phyloP scores from a whole-genome alignment of 371 early-diverging fungal species.

The Conidiobolus incongruus region DNA sequence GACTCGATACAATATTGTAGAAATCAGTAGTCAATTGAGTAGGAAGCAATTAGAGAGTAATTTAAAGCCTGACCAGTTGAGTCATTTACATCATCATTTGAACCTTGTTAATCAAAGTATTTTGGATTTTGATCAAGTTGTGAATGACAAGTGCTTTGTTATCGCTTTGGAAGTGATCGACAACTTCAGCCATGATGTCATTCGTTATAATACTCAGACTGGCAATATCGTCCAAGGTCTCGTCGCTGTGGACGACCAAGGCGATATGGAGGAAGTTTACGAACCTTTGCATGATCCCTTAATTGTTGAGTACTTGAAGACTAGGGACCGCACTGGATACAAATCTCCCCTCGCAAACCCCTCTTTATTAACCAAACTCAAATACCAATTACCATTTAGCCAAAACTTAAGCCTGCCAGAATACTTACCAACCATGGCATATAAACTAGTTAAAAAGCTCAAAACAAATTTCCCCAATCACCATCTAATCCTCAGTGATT shows the following conservation, averaged over 20 bases:
- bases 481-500: slow-evolving; percentile 76
- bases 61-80: slow-evolving; percentile 14
- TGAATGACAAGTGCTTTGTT: slow-evolving; percentile 59
- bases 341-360: slow-evolving; percentile 30
- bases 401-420: slow-evolving; percentile 65
- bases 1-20: slow-evolving; percentile 74
- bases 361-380: slow-evolving; percentile 20
- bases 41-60: slow-evolving; percentile 37
- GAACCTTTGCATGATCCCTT: slow-evolving; percentile 54
- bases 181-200: slow-evolving; percentile 85
- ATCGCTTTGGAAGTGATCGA: slow-evolving; percentile 88
- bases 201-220: slow-evolving; percentile 55
- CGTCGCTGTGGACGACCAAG: slow-evolving; percentile 55
- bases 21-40: slow-evolving; percentile 67
- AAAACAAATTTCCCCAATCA: slow-evolving; percentile 64
- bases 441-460: slow-evolving; percentile 48
- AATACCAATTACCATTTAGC: slow-evolving; percentile 46
- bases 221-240: slow-evolving; percentile 55
- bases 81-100: slow-evolving; percentile 29
- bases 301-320: slow-evolving; percentile 36
- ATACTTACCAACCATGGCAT: slow-evolving; percentile 78
- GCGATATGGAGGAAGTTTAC: slow-evolving; percentile 66
- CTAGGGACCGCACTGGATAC: slow-evolving; percentile 31
- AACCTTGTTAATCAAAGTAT: slow-evolving; percentile 70
- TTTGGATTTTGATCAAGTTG: slow-evolving; percentile 68